Conservation (phyloP, 805 yeast genomes). For the Candida hungchunana region DNA sequence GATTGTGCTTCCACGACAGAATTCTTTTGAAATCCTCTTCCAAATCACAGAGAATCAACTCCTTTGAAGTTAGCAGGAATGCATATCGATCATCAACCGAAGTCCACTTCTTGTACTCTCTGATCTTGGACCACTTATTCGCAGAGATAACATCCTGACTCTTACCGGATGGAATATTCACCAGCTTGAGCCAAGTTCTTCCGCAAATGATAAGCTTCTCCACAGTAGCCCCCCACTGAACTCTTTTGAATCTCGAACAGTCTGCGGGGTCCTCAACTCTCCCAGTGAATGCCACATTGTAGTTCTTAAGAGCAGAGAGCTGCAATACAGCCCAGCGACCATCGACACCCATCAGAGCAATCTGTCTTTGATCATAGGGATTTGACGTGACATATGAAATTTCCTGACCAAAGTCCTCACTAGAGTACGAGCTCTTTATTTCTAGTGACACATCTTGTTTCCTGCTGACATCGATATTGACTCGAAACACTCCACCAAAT, state of each 20-base stretch:
- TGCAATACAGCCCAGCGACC: constrained; percentile 49
- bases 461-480: too few relatives aligned
- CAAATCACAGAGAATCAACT: constrained; percentile 49
- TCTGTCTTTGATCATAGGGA: constrained; percentile 35
- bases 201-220: constrained; percentile 33
- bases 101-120: constrained; percentile 39
- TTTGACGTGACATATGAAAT: constrained; percentile 44
- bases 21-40: constrained; percentile 38
- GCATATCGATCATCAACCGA: constrained; percentile 30
- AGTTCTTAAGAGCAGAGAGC: constrained; percentile 6
- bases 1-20: constrained; percentile 70
- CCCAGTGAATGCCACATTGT: constrained; percentile 9
- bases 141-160: constrained; percentile 29
- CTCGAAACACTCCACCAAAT: too few relatives aligned
- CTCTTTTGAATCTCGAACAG: constrained; percentile 50
- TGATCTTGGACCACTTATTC: constrained; percentile 29
- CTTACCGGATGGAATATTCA: constrained; percentile 26
- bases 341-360: constrained; percentile 43
- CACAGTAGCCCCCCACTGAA: constrained; percentile 39
- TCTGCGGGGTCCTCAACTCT: constrained; percentile 39
- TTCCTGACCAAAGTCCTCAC: constrained; percentile 29
- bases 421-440: neutral
- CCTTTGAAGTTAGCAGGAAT: constrained; percentile 62
- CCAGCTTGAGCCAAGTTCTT: constrained; percentile 38
- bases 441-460: neutral